Evolutionary conservation across 2,329 filamentous ascomycete genomes (phyloP).

Genomic region (Trichoderma sp.): DNA sequence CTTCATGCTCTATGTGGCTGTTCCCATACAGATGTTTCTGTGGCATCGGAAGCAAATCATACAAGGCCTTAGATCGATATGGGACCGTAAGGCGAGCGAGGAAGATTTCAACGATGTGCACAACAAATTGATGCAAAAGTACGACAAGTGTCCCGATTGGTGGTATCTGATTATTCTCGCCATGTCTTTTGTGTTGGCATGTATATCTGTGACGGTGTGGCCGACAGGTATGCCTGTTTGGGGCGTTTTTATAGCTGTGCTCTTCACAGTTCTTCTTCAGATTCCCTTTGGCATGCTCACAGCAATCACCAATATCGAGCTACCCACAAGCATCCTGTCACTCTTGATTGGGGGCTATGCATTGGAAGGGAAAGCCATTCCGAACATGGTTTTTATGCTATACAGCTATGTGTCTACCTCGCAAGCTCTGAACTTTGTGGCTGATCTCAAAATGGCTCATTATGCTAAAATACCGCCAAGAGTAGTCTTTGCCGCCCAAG

Average conservation of each 20-base stretch:
- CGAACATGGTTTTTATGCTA: slow-evolving; percentile 73
- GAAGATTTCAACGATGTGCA: slow-evolving; percentile 40
- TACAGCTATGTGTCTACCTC: slow-evolving; percentile 65
- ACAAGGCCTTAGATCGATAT: slow-evolving; percentile 33
- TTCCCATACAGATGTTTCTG: slow-evolving; percentile 36
- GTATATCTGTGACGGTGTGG: slow-evolving; percentile 47
- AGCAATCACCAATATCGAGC: slow-evolving; percentile 56
- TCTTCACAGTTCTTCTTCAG: slow-evolving; percentile 54
- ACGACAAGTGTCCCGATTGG: slow-evolving; percentile 53
- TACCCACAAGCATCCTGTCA: slow-evolving; percentile 66
- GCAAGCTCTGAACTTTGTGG: slow-evolving; percentile 59
- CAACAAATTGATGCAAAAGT: slow-evolving; percentile 38
- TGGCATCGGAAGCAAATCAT: slow-evolving; percentile 37
- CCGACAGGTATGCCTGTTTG: slow-evolving; percentile 54
- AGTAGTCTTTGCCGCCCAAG: slow-evolving; percentile 55
- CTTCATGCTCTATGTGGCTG: slow-evolving; percentile 36
- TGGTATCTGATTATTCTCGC: slow-evolving; percentile 53
- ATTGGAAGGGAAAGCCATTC: slow-evolving; percentile 63
- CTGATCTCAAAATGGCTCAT: slow-evolving; percentile 64
- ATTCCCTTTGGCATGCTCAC: slow-evolving; percentile 59
- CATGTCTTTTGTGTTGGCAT: slow-evolving; percentile 47
- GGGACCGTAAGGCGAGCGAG: slow-evolving; percentile 38
- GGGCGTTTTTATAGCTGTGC: slow-evolving; percentile 52
- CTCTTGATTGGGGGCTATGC: slow-evolving; percentile 68
- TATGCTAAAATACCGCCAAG: slow-evolving; percentile 62